phyloP scores from a whole-genome alignment of 129 eudicot species.

The Solidago caesia region DNA sequence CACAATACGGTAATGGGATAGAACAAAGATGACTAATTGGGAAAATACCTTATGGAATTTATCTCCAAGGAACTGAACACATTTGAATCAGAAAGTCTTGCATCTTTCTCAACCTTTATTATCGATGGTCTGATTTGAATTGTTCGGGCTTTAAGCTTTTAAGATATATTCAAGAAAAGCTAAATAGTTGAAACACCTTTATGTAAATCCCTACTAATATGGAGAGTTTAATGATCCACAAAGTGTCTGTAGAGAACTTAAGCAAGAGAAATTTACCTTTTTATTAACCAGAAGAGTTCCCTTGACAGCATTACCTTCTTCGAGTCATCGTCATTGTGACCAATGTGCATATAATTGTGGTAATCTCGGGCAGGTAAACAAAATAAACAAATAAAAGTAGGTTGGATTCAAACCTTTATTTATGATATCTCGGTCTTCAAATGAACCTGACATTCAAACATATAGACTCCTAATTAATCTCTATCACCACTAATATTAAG shows the following conservation, averaged over 20 bases:
- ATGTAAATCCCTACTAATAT: background rate
- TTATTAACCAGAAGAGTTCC: slow-evolving; percentile 84
- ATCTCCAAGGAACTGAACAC: slow-evolving; percentile 71
- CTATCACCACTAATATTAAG: too few relatives aligned
- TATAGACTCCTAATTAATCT: too few relatives aligned
- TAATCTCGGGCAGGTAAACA: too few relatives aligned
- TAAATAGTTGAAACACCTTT: background rate
- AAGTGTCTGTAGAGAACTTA: background rate
- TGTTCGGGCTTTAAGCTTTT: slow-evolving; percentile 47
- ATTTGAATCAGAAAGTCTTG: slow-evolving; percentile 23
- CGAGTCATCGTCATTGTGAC: slow-evolving; percentile 73
- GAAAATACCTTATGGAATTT: slow-evolving; percentile 52
- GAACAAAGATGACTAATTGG: slow-evolving; percentile 12
- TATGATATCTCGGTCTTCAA: too few relatives aligned
- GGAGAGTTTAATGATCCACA: background rate
- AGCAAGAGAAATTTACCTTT: slow-evolving; percentile 44
- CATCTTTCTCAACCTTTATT: slow-evolving; percentile 69
- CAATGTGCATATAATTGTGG: too few relatives aligned
- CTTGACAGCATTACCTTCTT: slow-evolving; percentile 73
- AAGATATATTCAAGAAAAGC: slow-evolving; percentile 14
- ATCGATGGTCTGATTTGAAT: slow-evolving; percentile 81
- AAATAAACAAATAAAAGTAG: too few relatives aligned
- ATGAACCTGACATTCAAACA: too few relatives aligned
- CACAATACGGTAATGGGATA: background rate
- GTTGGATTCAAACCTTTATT: too few relatives aligned